These are phyloP conservation scores for Collybiopsis confluens DNA, from an alignment of 768 basidiomycete species.

Conservation along the genomic window DNA sequence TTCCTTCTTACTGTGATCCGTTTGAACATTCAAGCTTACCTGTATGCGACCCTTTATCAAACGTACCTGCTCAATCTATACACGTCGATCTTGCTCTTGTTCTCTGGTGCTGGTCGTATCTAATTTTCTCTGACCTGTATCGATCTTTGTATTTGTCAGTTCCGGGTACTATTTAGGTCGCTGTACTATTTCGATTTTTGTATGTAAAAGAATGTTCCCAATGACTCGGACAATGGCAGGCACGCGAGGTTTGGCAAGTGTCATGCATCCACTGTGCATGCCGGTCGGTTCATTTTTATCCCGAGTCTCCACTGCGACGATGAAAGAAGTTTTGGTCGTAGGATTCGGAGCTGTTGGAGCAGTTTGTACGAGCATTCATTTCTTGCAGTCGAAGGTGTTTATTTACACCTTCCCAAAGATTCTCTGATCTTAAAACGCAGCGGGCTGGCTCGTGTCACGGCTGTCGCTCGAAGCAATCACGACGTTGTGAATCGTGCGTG, in stretches of 20 bases:
- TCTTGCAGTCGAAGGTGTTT: background rate
- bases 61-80: constrained; percentile 5
- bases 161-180: background rate
- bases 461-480: constrained; percentile 69
- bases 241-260: too few species aligned
- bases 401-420: constrained; percentile 31
- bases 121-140: too few species aligned
- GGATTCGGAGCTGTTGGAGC: constrained; percentile 66
- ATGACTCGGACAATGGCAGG: too few species aligned
- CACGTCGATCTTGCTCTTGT: background rate
- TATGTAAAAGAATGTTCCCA: background rate
- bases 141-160: too few species aligned
- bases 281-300: too few species aligned
- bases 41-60: background rate
- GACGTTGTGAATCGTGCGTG: constrained; percentile 43
- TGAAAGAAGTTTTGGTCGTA: constrained; percentile 51
- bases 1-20: background rate
- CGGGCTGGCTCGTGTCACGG: constrained; percentile 61
- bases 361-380: constrained; percentile 40
- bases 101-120: background rate
- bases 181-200: too few species aligned
- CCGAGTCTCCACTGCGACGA: too few species aligned
- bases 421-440: constrained; percentile 53
- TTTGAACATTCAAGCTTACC: background rate
- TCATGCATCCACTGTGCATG: too few species aligned